Evolutionary conservation across 1,284 basidiomycete species (phyloP).

Genomic region (Puccinia brachypodii): DNA sequence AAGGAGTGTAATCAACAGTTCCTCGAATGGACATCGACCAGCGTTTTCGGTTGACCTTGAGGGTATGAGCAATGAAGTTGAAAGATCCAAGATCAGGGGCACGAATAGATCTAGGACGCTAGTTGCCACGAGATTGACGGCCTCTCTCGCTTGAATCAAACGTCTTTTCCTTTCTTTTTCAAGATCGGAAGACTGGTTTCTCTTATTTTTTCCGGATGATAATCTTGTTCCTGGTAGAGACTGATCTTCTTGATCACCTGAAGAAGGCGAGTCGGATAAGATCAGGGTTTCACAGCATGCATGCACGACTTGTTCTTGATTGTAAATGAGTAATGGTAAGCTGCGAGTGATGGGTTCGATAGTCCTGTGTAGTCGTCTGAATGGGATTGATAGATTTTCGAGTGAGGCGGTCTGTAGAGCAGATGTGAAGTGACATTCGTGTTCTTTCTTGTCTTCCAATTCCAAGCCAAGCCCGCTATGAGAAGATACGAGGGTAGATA

Average conservation of each 20-base stretch:
- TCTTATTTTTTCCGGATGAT: not conserved
- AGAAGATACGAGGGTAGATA: constrained; percentile 31
- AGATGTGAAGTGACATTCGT: constrained; percentile 46
- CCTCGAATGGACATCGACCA: constrained; percentile 36
- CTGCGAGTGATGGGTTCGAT: constrained; percentile 39
- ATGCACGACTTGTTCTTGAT: constrained; percentile 40
- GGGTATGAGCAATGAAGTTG: constrained; percentile 43
- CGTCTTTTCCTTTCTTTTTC: constrained; percentile 44
- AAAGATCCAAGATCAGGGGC: constrained; percentile 39
- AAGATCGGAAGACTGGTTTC: not conserved
- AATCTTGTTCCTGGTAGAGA: not conserved
- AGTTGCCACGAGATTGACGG: constrained; percentile 37
- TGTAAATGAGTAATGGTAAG: constrained; percentile 41
- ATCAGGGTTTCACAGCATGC: constrained; percentile 45
- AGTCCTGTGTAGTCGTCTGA: constrained; percentile 30
- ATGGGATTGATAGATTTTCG: constrained; percentile 44
- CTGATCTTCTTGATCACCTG: not conserved
- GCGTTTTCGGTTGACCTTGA: not conserved
- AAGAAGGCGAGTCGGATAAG: not conserved
- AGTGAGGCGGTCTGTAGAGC: constrained; percentile 39
- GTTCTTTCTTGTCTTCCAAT: constrained; percentile 34
- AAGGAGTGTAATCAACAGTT: constrained; percentile 38
- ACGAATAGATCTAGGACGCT: constrained; percentile 32
- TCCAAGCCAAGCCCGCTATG: constrained; percentile 15
- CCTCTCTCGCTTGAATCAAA: constrained; percentile 33